Evolutionary conservation across 768 basidiomycete species (phyloP).

Genomic region (Pleurotus tuoliensis): DNA sequence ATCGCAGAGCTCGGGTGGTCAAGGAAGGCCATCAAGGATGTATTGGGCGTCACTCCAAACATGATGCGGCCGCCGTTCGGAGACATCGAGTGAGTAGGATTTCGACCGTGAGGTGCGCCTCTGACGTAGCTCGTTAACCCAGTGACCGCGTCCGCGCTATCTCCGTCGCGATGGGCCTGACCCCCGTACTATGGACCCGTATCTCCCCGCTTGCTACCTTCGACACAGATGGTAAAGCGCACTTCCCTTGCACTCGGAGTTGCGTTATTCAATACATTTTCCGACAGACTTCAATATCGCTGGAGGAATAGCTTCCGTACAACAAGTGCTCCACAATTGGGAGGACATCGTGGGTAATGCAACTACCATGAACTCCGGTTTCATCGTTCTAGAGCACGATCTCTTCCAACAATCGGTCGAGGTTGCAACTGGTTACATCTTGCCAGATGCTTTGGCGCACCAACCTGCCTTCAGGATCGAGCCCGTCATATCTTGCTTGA

Average conservation of each 20-base stretch:
- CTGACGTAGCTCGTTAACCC: slow-evolving; percentile 6
- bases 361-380: slow-evolving; percentile 59
- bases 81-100: slow-evolving; percentile 60
- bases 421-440: slow-evolving; percentile 81
- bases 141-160: slow-evolving; percentile 88
- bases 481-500: slow-evolving; percentile 69
- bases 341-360: slow-evolving; percentile 66
- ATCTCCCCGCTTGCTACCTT: slow-evolving; percentile 57
- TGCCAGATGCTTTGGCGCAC: slow-evolving; percentile 74
- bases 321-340: slow-evolving; percentile 68
- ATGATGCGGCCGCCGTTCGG: slow-evolving; percentile 82
- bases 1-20: slow-evolving; percentile 90
- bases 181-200: slow-evolving; percentile 82
- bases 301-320: slow-evolving; percentile 51
- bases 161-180: slow-evolving; percentile 75
- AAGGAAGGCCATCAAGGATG: slow-evolving; percentile 79
- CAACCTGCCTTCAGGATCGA: slow-evolving; percentile 62
- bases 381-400: slow-evolving; percentile 88
- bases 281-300: slow-evolving; percentile 74
- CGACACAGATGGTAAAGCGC: slow-evolving; percentile 57
- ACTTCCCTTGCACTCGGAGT: slow-evolving; percentile 3
- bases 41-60: slow-evolving; percentile 72
- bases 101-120: neutral
- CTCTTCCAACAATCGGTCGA: slow-evolving; percentile 83
- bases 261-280: slow-evolving; percentile 8